phyloP scores from a whole-genome alignment of 164 flowering plant species.

The Magnolia officinalis region DNA sequence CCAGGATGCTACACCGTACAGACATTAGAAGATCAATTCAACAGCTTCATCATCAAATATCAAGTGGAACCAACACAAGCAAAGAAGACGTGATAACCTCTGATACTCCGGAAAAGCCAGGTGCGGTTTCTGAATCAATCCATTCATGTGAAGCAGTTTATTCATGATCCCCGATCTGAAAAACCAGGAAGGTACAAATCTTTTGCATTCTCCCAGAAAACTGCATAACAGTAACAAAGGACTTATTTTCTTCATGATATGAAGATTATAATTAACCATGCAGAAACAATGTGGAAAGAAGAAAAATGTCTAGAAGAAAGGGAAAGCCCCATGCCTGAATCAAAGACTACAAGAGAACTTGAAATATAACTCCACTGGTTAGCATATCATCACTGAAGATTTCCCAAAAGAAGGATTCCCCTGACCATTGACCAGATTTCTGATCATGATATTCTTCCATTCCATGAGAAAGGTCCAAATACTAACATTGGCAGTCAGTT shows the following conservation, averaged over 20 bases:
- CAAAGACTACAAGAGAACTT: background rate
- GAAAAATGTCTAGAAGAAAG: background rate
- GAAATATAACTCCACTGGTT: background rate
- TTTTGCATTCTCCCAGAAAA: background rate
- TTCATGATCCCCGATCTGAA: background rate
- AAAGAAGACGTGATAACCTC: background rate
- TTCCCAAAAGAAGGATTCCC: background rate
- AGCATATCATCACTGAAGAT: background rate
- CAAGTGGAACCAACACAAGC: background rate
- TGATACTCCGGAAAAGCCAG: background rate
- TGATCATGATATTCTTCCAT: background rate
- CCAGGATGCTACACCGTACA: background rate
- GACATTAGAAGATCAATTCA: background rate
- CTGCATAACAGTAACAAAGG: background rate
- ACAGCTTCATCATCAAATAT: background rate
- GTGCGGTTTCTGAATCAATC: background rate
- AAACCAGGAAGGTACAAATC: background rate
- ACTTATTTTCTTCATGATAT: background rate
- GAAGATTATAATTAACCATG: too few species aligned
- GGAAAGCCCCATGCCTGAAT: conserved; percentile 1
- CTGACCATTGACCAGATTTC: background rate
- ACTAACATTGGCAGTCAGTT: background rate
- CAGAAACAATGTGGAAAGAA: background rate
- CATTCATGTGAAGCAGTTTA: background rate
- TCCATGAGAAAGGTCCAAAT: background rate